Evolutionary conservation across 2,329 filamentous ascomycete species (phyloP).

Genomic region (Trichoderma pleuroti): DNA sequence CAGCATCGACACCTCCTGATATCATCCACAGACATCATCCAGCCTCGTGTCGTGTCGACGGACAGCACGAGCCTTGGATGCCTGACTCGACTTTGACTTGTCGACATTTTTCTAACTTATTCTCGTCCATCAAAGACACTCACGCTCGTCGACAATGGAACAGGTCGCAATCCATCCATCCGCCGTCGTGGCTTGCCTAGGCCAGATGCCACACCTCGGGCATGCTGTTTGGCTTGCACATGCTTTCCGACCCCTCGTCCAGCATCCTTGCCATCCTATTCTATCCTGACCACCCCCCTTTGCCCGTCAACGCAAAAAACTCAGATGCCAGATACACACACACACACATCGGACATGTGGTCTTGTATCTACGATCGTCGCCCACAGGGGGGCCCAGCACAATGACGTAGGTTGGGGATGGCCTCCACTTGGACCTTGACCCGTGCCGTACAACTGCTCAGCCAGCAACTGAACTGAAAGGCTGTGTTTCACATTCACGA

Average conservation of each 20-base stretch:
- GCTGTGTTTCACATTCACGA: slow-evolving; percentile 1
- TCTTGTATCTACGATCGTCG: slow-evolving; percentile 16
- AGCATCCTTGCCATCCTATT: neutral
- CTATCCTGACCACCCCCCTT: neutral
- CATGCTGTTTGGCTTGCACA: neutral
- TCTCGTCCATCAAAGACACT: neutral
- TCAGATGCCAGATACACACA: neutral
- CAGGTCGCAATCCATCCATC: neutral
- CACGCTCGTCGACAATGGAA: neutral
- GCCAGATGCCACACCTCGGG: neutral
- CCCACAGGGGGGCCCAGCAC: neutral
- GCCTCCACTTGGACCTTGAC: neutral
- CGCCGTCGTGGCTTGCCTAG: neutral
- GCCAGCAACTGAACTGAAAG: neutral
- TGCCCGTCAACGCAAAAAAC: neutral
- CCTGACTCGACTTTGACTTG: neutral
- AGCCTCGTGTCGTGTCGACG: neutral
- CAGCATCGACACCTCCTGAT: neutral
- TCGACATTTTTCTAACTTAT: neutral
- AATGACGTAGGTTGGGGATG: slow-evolving; percentile 15
- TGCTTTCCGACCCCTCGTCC: neutral
- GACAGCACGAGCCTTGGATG: neutral
- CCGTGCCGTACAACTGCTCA: neutral
- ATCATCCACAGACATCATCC: neutral
- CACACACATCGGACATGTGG: neutral